Evolutionary conservation across 2,329 filamentous ascomycete genomes (phyloP).

Genomic region (Macrophomina tecta): DNA sequence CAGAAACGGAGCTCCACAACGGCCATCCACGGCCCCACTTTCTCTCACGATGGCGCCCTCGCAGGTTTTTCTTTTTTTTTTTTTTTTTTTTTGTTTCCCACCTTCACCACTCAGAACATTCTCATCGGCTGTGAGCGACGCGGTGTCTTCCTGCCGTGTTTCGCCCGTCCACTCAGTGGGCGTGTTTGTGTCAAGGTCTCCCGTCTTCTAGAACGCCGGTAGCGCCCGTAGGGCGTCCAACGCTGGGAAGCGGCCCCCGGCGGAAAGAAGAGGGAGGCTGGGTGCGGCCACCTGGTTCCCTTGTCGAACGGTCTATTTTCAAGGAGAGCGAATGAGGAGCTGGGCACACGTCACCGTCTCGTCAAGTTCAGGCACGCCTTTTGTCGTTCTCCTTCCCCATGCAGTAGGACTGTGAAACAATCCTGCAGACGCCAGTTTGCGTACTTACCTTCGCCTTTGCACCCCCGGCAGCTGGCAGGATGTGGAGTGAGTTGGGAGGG

Average conservation of each 20-base stretch:
- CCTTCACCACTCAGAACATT: background rate
- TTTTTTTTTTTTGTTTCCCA: too few relatives aligned
- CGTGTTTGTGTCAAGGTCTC: background rate
- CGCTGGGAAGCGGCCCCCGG: background rate
- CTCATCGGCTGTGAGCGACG: background rate
- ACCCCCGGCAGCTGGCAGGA: background rate
- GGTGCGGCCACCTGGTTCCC: too few relatives aligned
- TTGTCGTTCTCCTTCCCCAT: background rate
- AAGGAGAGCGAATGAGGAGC: background rate
- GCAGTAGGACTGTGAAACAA: background rate
- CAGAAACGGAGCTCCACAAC: background rate
- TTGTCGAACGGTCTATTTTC: too few relatives aligned
- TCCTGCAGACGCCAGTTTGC: background rate
- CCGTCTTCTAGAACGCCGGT: slow-evolving; percentile 10
- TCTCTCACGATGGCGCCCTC: background rate
- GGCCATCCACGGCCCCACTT: background rate
- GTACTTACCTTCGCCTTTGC: too few relatives aligned
- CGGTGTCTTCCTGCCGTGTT: background rate
- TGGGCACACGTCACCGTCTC: slow-evolving; percentile 4
- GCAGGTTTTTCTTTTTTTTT: background rate
- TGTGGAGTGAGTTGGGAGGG: background rate
- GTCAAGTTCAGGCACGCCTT: background rate
- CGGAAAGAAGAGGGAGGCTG: too few relatives aligned
- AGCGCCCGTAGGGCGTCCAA: slow-evolving; percentile 4
- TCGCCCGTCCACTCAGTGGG: background rate